Evolutionary conservation across 106 monocot species (phyloP), one percentile per base, ranked within the genome.

Genomic region (Allium cepa): DNA sequence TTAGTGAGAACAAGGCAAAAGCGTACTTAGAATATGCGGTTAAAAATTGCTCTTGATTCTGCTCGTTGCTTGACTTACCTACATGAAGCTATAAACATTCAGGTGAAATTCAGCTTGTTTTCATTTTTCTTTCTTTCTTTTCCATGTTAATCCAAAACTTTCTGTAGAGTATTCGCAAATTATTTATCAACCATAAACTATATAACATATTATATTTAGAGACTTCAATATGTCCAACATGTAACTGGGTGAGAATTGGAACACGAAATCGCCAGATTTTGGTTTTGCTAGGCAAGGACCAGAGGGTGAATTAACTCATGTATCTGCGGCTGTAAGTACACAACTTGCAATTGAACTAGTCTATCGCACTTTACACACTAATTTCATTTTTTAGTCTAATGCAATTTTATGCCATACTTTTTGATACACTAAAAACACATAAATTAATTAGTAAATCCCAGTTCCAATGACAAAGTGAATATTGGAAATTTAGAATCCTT

Each of bases 261-360:
- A 81, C 60, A 81, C 81, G 46, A 85, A 85, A 49, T 50, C 81
- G 49, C 81, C 85, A 1, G n/a, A n/a, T n/a, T n/a, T n/a, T n/a
- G n/a, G n/a, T n/a, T n/a, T n/a, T n/a, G n/a, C n/a, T n/a, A 85
- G 85, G 67, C 81, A 85, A 75, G 80, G 85, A 69, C 85, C 85
- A 68, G 59, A 70, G 46, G 80, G 78, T 64, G 85, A 81, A 70
- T 50, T 69, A 7, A 81, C 74, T 66, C 85, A 85, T 72, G 75
- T 85, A 63, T 75, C 85, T 26, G 81, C 80, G 15, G 81, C 74
- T 17, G 85, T 85, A 59, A 49, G 85, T 70, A 28, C 17, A 55
- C 22, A 22, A 1, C 22, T 22, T 22, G 22, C 22, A 22, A 22
- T 0, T 22, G 22, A 0, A 22, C 22, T 1, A 22, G 22, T 22